Evolutionary conservation across 345 rosid genomes (phyloP), one percentile per base, ranked within the genome.

Genomic region (Arabidopsis suecica): DNA sequence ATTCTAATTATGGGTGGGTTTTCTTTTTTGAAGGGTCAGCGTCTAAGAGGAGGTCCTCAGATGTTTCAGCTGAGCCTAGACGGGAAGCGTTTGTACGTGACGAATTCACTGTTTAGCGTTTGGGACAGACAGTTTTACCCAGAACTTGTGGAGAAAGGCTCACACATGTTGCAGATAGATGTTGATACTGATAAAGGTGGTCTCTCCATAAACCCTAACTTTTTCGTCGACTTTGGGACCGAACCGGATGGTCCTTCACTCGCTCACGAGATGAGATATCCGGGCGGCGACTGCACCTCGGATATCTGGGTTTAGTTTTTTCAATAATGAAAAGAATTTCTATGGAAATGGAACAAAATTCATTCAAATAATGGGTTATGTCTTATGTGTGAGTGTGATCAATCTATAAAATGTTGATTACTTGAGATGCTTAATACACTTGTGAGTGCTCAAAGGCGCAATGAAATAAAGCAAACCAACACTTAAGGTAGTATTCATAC

Each of bases 261-360:
- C 5, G 97, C 97, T 13, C 97, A 92, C 45, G 96, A 92, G 79
- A 88, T 90, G 96, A 86, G 98, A 79, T 93, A 90, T 59, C 97
- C 93, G 0, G 98, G 97, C 14, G 96, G 95, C 6, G 96, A 90
- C 72, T 93, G 96, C 84, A 93, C 97, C 49, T 89, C 96, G 0
- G 97, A 91, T 69, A 93, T 93, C 18, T 93, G 97, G 98, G 78
- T 57, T 20, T 69, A 65, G 54, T 32, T 25, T 23, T 12, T 28
- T n/a, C 13, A 9, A 6, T 25, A 42, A 23, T 23, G 25, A 42
- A 62, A 25, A 14, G 13, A 16, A n/a, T 13, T 14, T 41, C 7
- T 25, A 13, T 42, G 23, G 50, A 42, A 61, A 12, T 4, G 30
- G 45, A 60, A 38, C 48, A 23, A 5, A 56, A 32, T 1, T 8